Base-by-base conservation (phyloP, 2,329 filamentous ascomycete species). In the Dissoconium aciculare region DNA sequence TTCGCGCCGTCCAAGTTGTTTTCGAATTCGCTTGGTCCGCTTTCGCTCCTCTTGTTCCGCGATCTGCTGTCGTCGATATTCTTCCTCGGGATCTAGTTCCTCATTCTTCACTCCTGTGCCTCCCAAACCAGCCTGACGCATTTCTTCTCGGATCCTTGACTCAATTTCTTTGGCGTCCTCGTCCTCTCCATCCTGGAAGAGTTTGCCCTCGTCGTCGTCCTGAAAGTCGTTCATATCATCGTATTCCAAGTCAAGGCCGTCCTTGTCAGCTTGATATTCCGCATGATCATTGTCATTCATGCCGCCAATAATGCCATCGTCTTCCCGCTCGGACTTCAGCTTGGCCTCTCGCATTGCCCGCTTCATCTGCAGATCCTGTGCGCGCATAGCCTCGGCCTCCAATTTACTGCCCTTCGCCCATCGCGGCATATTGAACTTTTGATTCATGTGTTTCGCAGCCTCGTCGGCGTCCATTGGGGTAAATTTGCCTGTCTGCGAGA, bases 81-180 rank as follows among this genome's bases (percentile, higher is more conserved):
- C 58, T 45, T 81, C 74, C 39, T 79, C 69, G 39, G 82, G 66
- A 39, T 89, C 75, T 15, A 59, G 52, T 30, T 62, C 56, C 27
- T 55, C 46, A 33, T 64, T 60, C 27, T 60, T 60, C 9, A 62
- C 60, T 47, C 91, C 51, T 4, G 49, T 50, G 14, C 46, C 50
- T 17, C 92, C 93, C 2, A 89, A 62, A 47, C 92, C 92, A 5
- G 87, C 87, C 31, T 74, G 74, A n/a, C 91, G 64, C 53, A 91
- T 84, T 53, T 85, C 79, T 14, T 70, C 68, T 54, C 79, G 81
- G 46, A 84, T 69, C 36, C 64, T 66, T 17, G 68, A 61, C 10
- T 70, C 71, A 12, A 73, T 73, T 34, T 74, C 70, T 40, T 78
- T 66, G 36, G 74, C 71, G 11, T 69, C 64, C 38, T 69, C 67